Conservation (phyloP, 2,329 filamentous ascomycete species). For the Cordyceps sp. region DNA sequence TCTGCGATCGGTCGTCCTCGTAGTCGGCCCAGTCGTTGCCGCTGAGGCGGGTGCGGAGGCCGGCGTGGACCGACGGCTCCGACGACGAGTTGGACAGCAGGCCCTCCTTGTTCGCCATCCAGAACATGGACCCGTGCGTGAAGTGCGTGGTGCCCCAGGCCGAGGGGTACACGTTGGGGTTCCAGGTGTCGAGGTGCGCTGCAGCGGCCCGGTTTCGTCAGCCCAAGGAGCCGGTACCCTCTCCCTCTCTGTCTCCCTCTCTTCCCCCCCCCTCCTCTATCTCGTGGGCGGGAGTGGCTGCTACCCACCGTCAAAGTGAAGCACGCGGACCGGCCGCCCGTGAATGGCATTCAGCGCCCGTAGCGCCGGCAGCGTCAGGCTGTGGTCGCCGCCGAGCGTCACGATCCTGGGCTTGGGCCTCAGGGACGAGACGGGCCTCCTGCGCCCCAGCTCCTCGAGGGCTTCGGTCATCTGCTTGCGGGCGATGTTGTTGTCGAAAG, state of each 20-base stretch:
- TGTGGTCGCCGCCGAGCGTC: slow-evolving; percentile 60
- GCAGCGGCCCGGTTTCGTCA: not conserved
- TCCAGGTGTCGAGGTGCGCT: slow-evolving; percentile 70
- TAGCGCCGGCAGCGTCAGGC: slow-evolving; percentile 51
- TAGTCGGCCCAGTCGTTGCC: slow-evolving; percentile 50
- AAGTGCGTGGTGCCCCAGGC: slow-evolving; percentile 54
- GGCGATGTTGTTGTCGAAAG: slow-evolving; percentile 72
- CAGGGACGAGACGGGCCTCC: slow-evolving; percentile 19
- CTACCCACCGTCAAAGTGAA: slow-evolving; percentile 48
- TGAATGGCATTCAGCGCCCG: slow-evolving; percentile 47
- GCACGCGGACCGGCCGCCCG: slow-evolving; percentile 45
- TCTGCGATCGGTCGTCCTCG: slow-evolving; percentile 56
- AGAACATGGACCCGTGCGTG: slow-evolving; percentile 86
- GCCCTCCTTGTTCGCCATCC: slow-evolving; percentile 68
- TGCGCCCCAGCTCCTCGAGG: slow-evolving; percentile 47
- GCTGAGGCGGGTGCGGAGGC: slow-evolving; percentile 60
- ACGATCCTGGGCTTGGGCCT: slow-evolving; percentile 37
- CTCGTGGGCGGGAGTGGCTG: no score
- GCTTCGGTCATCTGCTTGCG: slow-evolving; percentile 72
- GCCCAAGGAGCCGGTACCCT: not conserved
- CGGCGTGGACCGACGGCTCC: slow-evolving; percentile 65
- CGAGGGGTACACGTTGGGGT: slow-evolving; percentile 63
- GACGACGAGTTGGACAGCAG: slow-evolving; percentile 54
- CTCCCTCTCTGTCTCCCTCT: no score
- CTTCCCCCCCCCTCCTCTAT: no score